Base-by-base conservation (phyloP, 176 grass and related monocot species). In the Avena insularis region DNA sequence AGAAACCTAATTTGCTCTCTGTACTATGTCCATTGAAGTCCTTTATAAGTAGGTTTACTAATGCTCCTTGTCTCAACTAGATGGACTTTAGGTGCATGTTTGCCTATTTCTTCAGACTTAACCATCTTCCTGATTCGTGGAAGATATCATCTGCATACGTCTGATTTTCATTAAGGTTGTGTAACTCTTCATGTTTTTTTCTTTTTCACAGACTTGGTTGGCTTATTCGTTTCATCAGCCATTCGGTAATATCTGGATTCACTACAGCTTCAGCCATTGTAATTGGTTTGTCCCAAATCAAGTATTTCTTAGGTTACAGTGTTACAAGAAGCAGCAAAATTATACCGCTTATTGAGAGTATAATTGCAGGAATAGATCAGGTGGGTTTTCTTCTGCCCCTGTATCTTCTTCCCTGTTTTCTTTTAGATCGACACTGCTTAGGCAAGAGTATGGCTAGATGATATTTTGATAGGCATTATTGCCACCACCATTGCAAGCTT, bases 231-330 rank as follows among this genome's bases (percentile, higher is more conserved):
- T 98, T 98, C 71, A 90, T 98, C 86, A 98, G 93, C 79, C 96
- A 98, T 90, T 94, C 96, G 50, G 96, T 98, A 81, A 98, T 98
- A 89, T 98, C 96, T 85, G 96, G 96, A 43, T 98, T 98, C 62
- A 95, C 96, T 47, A 92, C 96, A 71, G 93, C 96, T 89, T 98
- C 96, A 75, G 96, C 96, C 10, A 95, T 98, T 79, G 90, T 95
- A 71, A 98, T 98, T 90, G 93, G 80, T 74, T 78, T 98, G 70
- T 98, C 96, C 54, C 96, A 98, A 88, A 91, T 93, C 79, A 98
- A 98, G 88, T 98, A 95, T 82, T 98, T 98, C 74, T 86, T 98
- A 49, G 96, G 96, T 68, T 98, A 98, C 58, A 86, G 20, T 71
- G 76, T 98, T 84, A 88, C 84, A 84, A 93, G 91, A 79, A 98